phyloP scores from a whole-genome alignment of 2,329 filamentous ascomycete species.

The Colletotrichum eremochloae region DNA sequence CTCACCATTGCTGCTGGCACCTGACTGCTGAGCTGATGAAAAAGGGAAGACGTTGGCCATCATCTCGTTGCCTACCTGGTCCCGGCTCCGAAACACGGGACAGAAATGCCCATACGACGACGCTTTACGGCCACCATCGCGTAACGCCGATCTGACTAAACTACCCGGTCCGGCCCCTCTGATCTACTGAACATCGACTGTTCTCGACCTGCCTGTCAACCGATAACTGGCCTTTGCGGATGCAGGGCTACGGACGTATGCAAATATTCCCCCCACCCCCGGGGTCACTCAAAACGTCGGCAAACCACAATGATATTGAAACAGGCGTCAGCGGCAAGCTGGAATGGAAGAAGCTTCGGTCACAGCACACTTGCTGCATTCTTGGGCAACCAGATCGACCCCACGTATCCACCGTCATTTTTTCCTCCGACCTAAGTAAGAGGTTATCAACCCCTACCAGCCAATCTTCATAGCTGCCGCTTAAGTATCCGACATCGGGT shows the following conservation, averaged over 20 bases:
- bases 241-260: background rate
- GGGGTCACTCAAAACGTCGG: background rate
- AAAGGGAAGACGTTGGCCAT: background rate
- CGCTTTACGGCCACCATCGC: conserved; percentile 6
- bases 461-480: background rate
- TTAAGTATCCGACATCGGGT: conserved; percentile 23
- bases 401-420: background rate
- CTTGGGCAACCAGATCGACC: conserved; percentile 1
- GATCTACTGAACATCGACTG: background rate
- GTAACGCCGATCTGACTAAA: conserved; percentile 38
- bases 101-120: background rate
- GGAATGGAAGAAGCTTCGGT: background rate
- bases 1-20: background rate
- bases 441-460: background rate
- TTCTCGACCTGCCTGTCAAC: conserved; percentile 15
- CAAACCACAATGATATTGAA: conserved; percentile 11
- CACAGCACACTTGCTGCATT: background rate
- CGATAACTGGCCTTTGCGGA: background rate
- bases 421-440: background rate
- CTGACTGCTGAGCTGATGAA: background rate
- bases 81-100: background rate
- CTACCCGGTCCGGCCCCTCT: conserved; percentile 38
- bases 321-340: background rate
- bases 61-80: background rate
- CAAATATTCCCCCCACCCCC: background rate